Percentiles rank a stretch among this genome's conserved stretches.
These are phyloP conservation scores for Fusarium tuaranense DNA, from an alignment of 2,329 filamentous ascomycete genomes.

Conservation along the genomic window DNA sequence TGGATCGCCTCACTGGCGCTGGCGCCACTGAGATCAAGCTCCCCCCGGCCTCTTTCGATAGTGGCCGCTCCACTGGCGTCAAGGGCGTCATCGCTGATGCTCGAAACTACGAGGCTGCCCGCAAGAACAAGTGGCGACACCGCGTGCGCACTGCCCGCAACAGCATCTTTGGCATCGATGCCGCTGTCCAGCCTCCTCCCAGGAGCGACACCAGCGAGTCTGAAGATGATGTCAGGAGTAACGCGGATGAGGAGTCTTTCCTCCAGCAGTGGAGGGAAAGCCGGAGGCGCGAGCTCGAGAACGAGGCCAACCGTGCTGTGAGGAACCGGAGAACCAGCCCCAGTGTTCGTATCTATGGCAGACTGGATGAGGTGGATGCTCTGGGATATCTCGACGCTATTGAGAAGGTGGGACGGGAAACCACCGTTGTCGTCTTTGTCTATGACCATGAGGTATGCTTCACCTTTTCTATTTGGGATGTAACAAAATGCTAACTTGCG, in stretches of 20 bases:
- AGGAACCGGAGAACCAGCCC: conserved; percentile 79
- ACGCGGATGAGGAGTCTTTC: conserved; percentile 82
- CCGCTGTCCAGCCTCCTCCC: conserved; percentile 20
- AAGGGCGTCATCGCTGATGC: conserved; percentile 91
- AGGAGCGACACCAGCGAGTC: conserved; percentile 61
- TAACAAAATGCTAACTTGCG: conserved; percentile 40
- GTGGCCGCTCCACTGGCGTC: conserved; percentile 80
- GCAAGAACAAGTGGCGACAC: conserved; percentile 66
- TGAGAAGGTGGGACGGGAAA: conserved; percentile 85
- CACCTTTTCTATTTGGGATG: background rate
- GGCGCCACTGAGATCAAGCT: conserved; percentile 66
- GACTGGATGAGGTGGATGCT: conserved; percentile 86
- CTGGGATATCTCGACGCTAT: conserved; percentile 95
- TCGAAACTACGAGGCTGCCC: conserved; percentile 78
- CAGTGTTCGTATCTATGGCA: conserved; percentile 81
- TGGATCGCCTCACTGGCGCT: conserved; percentile 53
- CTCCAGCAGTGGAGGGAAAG: conserved; percentile 87
- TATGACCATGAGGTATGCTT: conserved; percentile 83
- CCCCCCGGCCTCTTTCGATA: conserved; percentile 72
- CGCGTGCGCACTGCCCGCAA: conserved; percentile 64
- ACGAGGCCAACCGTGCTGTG: conserved; percentile 64
- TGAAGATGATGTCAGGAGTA: conserved; percentile 58
- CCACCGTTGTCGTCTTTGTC: conserved; percentile 91
- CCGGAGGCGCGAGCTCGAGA: conserved; percentile 81
- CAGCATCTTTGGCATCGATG: conserved; percentile 65